A percentile compares a stretch with the other conserved stretches of the same genome.
These are phyloP conservation scores for Diaporthe amygdali DNA, from an alignment of 2,329 filamentous ascomycete species.

Conservation along the genomic window DNA sequence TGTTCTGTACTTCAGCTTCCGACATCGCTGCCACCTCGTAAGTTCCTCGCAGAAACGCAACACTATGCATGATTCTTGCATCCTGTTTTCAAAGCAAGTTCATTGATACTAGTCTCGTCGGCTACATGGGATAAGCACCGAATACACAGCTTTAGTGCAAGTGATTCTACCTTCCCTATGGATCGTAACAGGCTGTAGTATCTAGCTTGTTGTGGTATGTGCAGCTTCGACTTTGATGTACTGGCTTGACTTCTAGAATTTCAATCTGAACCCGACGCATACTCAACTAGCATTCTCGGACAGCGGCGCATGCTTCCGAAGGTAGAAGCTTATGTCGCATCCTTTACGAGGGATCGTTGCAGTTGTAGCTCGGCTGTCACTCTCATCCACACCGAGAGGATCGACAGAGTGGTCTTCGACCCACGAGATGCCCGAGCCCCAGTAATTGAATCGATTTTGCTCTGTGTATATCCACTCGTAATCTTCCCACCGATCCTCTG, in stretches of 20 bases:
- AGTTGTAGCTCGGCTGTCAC: background rate
- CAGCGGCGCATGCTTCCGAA: background rate
- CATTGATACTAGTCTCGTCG: background rate
- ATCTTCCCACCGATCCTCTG: constrained; percentile 33
- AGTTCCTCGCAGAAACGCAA: no score
- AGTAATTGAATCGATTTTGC: constrained; percentile 11
- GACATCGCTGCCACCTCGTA: no score
- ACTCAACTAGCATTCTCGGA: background rate
- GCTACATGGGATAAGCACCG: background rate
- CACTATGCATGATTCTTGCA: no score
- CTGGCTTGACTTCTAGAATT: no score
- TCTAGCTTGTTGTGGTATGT: background rate
- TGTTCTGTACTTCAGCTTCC: no score
- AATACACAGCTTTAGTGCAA: background rate
- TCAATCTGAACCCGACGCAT: background rate
- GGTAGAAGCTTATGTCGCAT: background rate
- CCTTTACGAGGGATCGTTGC: background rate
- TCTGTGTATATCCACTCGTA: constrained; percentile 28
- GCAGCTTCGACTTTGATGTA: background rate
- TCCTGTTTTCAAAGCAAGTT: no score
- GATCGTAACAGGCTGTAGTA: background rate
- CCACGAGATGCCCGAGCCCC: background rate
- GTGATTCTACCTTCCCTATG: background rate
- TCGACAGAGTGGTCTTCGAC: background rate
- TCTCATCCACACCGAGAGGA: background rate